Evolutionary conservation across 2,329 filamentous ascomycete species (phyloP), one percentile per base, ranked within the genome.

Genomic region (Trichoderma oligosporum): DNA sequence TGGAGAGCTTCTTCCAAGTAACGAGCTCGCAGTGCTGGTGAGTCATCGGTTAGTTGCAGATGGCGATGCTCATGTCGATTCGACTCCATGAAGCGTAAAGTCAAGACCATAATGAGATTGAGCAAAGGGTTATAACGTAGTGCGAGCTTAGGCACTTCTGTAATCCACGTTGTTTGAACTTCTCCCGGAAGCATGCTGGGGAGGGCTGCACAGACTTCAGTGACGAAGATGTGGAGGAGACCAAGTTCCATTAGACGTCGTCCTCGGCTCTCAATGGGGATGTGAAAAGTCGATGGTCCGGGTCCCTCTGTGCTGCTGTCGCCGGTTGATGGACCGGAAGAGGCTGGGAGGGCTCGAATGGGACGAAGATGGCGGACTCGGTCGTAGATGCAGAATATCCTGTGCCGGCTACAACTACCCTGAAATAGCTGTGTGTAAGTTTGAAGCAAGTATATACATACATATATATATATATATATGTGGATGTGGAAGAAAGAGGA

Each of bases 171-270:
- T 6, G 60, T 36, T 7, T 49, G 56, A 9, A 65, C 20, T n/a
- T 57, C 36, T 16, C 62, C 61, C 2, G 63, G 56, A 6, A 65
- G 31, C 2, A 64, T 64, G 22, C 65, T 62, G 2, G 65, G 58
- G 2, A 66, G 38, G 2, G 64, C 63, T 18, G 31, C 53, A n/a
- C 57, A 59, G 2, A 64, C 61, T 5, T 61, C 41, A 5, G 60
- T 47, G 2, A 58, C 58, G 33, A 63, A 68, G 53, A 58, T 38
- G 35, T 67, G 64, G 25, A 66, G 22, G 12, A 65, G 58, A 16
- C 60, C 59, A n/a, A 68, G 59, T 49, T 68, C 66, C 53, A 62
- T 59, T 31, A 61, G 51, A 24, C 64, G 53, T 1, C 63, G 60
- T 20, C 60, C 59, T 7, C 59, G 61, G 20, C 49, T 58, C 31